Evolutionary conservation across 805 yeast genomes (phyloP).

Genomic region (Candida rishiriensis): DNA sequence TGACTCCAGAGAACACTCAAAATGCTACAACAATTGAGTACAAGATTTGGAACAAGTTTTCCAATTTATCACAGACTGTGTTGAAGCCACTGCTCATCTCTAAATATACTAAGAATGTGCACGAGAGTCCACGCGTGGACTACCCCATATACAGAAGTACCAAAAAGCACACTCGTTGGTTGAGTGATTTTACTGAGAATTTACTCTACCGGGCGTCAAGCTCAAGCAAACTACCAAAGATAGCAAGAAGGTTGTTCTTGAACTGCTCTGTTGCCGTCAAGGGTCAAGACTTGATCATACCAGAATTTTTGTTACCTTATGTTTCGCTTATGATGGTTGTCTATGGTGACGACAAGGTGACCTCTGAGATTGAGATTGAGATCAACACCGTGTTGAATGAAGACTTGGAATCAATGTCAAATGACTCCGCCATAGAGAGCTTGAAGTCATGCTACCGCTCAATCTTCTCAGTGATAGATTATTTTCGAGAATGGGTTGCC

Average conservation of each 20-base stretch:
- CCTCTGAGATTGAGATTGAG: slow-evolving; percentile 50
- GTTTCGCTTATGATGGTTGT: slow-evolving; percentile 57
- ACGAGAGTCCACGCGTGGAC: slow-evolving; percentile 37
- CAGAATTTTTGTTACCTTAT: slow-evolving; percentile 74
- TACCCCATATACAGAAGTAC: slow-evolving; percentile 65
- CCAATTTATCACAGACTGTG: slow-evolving; percentile 65
- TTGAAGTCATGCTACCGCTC: slow-evolving; percentile 65
- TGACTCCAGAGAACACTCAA: slow-evolving; percentile 18
- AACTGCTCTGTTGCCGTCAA: slow-evolving; percentile 62
- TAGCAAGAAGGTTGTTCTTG: slow-evolving; percentile 45
- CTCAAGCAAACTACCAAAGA: slow-evolving; percentile 18
- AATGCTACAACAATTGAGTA: slow-evolving; percentile 27
- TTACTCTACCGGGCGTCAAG: slow-evolving; percentile 43
- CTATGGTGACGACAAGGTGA: slow-evolving; percentile 32
- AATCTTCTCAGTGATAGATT: slow-evolving; percentile 75
- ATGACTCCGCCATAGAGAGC: slow-evolving; percentile 51
- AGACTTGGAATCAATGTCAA: slow-evolving; percentile 39
- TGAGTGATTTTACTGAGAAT: slow-evolving; percentile 63
- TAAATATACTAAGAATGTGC: slow-evolving; percentile 55
- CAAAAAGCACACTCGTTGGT: slow-evolving; percentile 65
- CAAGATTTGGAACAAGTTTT: slow-evolving; percentile 56
- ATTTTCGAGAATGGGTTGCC: slow-evolving; percentile 71
- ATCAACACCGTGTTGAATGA: slow-evolving; percentile 53
- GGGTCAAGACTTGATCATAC: slow-evolving; percentile 65
- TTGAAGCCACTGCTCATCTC: slow-evolving; percentile 73